Conservation (phyloP, 2,329 filamentous ascomycete genomes). For the Shiraia sp. region DNA sequence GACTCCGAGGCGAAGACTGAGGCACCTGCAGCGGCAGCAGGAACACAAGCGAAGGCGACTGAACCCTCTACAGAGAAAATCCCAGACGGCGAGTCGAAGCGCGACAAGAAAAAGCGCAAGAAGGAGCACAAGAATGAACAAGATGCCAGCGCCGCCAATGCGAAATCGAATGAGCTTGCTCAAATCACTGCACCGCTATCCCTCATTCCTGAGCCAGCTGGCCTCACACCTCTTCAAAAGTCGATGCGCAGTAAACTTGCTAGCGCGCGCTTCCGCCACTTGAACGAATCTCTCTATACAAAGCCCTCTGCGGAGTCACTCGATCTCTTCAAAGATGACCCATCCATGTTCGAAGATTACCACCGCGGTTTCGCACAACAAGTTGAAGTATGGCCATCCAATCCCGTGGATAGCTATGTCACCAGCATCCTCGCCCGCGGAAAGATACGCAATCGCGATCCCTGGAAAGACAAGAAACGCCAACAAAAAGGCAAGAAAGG, state of each 20-base stretch:
- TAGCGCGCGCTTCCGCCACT: constrained; percentile 92
- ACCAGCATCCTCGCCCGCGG: constrained; percentile 70
- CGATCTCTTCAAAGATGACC: constrained; percentile 77
- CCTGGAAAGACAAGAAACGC: constrained; percentile 48
- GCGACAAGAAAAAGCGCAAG: constrained; percentile 43
- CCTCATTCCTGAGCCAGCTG: constrained; percentile 50
- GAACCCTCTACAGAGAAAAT: constrained; percentile 9
- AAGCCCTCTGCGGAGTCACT: constrained; percentile 84
- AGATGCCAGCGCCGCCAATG: constrained; percentile 3
- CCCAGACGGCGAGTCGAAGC: constrained; percentile 28
- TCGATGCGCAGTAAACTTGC: constrained; percentile 95
- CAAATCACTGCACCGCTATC: constrained; percentile 41
- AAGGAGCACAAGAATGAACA: constrained; percentile 34
- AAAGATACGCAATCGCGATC: constrained; percentile 49
- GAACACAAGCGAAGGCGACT: constrained; percentile 21
- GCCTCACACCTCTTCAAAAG: constrained; percentile 88
- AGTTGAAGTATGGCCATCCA: constrained; percentile 94
- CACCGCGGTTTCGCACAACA: constrained; percentile 95
- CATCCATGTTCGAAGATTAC: constrained; percentile 95
- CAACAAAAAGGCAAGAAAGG: constrained; percentile 25
- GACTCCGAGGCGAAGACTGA: constrained; percentile 18
- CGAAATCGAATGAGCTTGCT: constrained; percentile 4
- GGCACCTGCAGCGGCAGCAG: constrained; percentile 24
- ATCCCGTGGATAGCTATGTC: constrained; percentile 90
- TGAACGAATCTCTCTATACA: constrained; percentile 96